phyloP scores from a whole-genome alignment of 208 protist species.

The Trypanosoma mega region DNA sequence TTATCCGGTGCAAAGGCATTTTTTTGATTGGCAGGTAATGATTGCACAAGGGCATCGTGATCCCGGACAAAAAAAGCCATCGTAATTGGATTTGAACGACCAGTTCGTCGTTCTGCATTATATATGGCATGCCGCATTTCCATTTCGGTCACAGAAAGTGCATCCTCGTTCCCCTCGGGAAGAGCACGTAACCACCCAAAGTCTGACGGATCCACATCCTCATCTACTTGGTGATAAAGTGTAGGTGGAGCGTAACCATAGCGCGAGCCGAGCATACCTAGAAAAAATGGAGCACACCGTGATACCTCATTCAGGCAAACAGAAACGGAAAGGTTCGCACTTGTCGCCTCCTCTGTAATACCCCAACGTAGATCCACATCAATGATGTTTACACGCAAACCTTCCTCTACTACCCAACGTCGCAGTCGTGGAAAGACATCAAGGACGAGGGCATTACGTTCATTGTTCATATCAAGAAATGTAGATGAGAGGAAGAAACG shows the following conservation, averaged over 20 bases:
- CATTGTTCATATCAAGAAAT: conserved; percentile 96
- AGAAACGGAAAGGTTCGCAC: conserved; percentile 69
- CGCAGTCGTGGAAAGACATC: conserved; percentile 93
- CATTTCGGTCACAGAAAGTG: conserved; percentile 93
- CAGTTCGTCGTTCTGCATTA: conserved; percentile 41
- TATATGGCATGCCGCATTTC: conserved; percentile 93
- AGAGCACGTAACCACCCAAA: conserved; percentile 64
- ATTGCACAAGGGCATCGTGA: conserved; percentile 32
- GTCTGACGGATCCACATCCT: conserved; percentile 64
- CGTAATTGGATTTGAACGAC: conserved; percentile 6
- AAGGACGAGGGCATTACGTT: conserved; percentile 91
- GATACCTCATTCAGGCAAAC: conserved; percentile 95
- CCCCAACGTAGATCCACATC: conserved; percentile 97
- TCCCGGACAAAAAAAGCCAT: conserved; percentile 85
- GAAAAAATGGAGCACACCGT: conserved; percentile 93
- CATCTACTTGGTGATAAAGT: conserved; percentile 68
- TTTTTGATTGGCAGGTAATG: conserved; percentile 33
- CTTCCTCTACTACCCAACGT: conserved; percentile 56
- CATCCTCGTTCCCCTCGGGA: conserved; percentile 16
- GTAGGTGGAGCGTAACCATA: conserved; percentile 77
- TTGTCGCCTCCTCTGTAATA: conserved; percentile 83
- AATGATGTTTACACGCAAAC: conserved; percentile 71
- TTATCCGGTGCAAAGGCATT: conserved; percentile 63
- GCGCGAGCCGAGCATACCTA: conserved; percentile 90
- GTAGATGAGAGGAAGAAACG: conserved; percentile 96